A percentile compares a stretch with the other conserved stretches of the same genome.
Evolutionary conservation across 2,329 filamentous ascomycete genomes (phyloP).

Genomic region (Diaporthe citri): DNA sequence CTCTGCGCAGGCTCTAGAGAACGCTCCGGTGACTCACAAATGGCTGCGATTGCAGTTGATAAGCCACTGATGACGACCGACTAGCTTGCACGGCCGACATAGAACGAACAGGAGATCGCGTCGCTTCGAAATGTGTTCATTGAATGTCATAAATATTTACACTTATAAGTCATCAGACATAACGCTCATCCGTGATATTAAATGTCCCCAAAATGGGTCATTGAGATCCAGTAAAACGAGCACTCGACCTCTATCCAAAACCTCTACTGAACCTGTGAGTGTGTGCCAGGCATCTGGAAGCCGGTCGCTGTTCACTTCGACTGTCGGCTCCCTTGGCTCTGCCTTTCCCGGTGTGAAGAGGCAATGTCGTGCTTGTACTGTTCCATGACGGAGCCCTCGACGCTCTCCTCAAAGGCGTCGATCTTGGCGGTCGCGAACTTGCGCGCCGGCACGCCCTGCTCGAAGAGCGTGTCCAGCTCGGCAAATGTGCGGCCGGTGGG

Average conservation of each 20-base stretch:
- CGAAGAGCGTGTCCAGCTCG: slow-evolving; percentile 88
- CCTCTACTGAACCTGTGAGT: too few species aligned
- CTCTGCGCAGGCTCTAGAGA: background rate
- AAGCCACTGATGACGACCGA: background rate
- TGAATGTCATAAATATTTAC: slow-evolving; percentile 13
- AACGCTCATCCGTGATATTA: slow-evolving; percentile 4
- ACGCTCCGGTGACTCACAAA: background rate
- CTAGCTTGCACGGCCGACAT: background rate
- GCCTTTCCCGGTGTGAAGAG: slow-evolving; percentile 47
- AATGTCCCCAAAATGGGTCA: too few species aligned
- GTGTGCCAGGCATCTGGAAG: background rate
- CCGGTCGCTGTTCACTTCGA: background rate
- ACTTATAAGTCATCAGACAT: slow-evolving; percentile 15
- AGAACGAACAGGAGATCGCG: background rate
- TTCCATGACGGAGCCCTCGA: slow-evolving; percentile 62
- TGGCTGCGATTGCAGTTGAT: too few species aligned
- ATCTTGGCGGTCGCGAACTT: slow-evolving; percentile 75
- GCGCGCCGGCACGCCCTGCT: slow-evolving; percentile 76
- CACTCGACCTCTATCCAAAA: background rate
- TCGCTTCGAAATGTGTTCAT: background rate
- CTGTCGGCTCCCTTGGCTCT: slow-evolving; percentile 33
- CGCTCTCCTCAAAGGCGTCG: slow-evolving; percentile 66
- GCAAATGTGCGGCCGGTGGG: slow-evolving; percentile 85
- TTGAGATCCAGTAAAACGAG: background rate
- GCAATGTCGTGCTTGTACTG: slow-evolving; percentile 60